Conservation (phyloP, 1,139 yeast species). For the Candida tunisiensis region DNA sequence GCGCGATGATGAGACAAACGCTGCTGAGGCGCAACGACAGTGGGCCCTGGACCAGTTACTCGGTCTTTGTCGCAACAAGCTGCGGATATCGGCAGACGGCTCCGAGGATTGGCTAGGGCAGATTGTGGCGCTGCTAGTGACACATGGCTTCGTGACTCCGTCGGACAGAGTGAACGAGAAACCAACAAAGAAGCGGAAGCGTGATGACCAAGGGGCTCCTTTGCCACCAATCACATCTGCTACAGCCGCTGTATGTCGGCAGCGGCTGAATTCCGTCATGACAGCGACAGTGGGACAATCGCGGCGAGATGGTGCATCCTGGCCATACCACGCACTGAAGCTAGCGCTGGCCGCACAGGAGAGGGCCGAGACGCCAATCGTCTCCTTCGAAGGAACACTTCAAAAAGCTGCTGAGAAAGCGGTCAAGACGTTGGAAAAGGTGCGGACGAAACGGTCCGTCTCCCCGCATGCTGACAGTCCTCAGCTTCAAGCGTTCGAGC, state of each 20-base stretch:
- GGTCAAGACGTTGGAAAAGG: slow-evolving; percentile 29
- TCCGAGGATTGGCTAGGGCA: background rate
- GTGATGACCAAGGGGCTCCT: no score
- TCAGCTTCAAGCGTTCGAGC: slow-evolving; percentile 41
- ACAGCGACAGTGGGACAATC: slow-evolving; percentile 23
- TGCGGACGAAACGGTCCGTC: slow-evolving; percentile 24
- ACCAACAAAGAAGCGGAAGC: background rate
- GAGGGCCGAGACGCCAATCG: slow-evolving; percentile 7
- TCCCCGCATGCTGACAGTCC: slow-evolving; percentile 24
- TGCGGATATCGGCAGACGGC: slow-evolving; percentile 1
- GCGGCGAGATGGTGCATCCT: slow-evolving; percentile 31
- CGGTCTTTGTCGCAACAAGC: slow-evolving; percentile 19
- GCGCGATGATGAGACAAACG: slow-evolving; percentile 14
- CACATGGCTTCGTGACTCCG: background rate
- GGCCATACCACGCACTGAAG: slow-evolving; percentile 36
- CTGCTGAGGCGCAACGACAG: slow-evolving; percentile 31
- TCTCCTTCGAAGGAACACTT: slow-evolving; percentile 20
- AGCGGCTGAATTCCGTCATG: slow-evolving; percentile 48
- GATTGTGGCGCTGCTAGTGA: background rate
- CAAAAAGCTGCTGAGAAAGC: slow-evolving; percentile 33
- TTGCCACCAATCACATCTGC: no score
- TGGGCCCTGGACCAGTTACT: slow-evolving; percentile 59
- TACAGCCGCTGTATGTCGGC: slow-evolving; percentile 18
- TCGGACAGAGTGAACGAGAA: background rate
- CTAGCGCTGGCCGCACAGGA: slow-evolving; percentile 10